Base-by-base conservation (phyloP, 805 yeast genomes). In the Metschnikowia lunata region DNA sequence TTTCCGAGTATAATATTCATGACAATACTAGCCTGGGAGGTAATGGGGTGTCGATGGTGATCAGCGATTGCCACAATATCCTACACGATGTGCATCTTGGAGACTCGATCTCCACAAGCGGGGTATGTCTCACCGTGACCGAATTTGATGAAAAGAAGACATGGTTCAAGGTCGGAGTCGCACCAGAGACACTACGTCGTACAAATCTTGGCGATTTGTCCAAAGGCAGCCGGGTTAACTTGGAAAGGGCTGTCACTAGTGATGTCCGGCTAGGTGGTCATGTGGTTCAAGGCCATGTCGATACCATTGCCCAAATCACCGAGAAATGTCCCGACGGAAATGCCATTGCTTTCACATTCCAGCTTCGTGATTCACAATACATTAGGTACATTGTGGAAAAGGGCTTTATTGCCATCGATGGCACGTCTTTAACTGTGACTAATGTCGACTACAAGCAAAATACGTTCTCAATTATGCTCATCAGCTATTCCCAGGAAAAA, bases 261-360 rank as follows among this genome's bases (percentile, higher is more conserved):
- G 88, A 86, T 42, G 87, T 82, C 7, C 73, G 99, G 50, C 80
- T 90, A 57, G 99, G 99, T 23, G 99, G 99, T 0, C 99, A 93
- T 64, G 79, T 91, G 51, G 99, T 93, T 2, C 99, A 93, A 58
- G 99, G 99, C 6, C 99, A 93, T 67, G 88, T 93, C 27, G 99
- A 93, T 62, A 87, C 97, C 0, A 75, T 83, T 30, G 97, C 97
- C 2, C 63, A 61, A 30, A 83, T 91, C 33, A 73, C 75, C 1
- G 62, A 65, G 0, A 72, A 65, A 26, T 64, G 52, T 8, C 66
- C 76, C 1, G 97, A 90, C 58, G 85, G 81, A 1, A 87, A 88
- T 62, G 83, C 98, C 1, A 69, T 88, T 30, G 72, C 83, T 4
- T 85, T 81, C 61, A 84, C 87, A 4, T 90, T 91, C 64, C 64